Conservation (phyloP, 345 rosid species). For the Citrus inodora region DNA sequence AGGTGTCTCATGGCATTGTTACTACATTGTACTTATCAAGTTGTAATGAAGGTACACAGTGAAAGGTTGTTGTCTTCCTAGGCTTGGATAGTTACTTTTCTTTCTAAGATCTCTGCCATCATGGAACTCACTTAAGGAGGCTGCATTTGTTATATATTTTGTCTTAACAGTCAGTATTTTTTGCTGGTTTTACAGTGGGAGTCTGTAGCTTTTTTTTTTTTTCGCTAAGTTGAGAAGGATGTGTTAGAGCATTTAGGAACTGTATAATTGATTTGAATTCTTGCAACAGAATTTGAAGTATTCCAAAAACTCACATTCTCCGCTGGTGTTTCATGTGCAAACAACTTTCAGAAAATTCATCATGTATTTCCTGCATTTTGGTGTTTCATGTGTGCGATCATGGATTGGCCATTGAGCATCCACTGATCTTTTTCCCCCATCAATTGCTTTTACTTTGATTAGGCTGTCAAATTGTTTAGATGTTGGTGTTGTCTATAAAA, state of each 20-base stretch:
- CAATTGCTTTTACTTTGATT: neutral
- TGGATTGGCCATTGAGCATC: neutral
- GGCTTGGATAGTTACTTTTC: neutral
- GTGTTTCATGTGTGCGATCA: neutral
- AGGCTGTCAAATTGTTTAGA: neutral
- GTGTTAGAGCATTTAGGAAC: neutral
- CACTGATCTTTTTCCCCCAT: neutral
- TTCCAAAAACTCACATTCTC: neutral
- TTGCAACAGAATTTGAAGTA: neutral
- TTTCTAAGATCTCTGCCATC: neutral
- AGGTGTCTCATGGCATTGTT: neutral
- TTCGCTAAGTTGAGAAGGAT: neutral
- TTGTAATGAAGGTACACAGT: neutral
- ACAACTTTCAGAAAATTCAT: neutral
- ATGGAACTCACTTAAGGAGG: neutral
- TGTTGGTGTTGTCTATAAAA: neutral
- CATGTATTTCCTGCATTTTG: neutral
- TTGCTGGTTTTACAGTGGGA: neutral
- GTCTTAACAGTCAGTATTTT: neutral
- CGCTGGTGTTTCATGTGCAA: neutral
- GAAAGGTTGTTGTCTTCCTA: neutral
- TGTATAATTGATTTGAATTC: constrained; percentile 1
- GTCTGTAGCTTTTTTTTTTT: neutral
- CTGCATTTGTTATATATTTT: neutral
- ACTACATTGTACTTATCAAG: neutral